Conservation (phyloP, 345 rosid species). For the Gossypioides kirkii region DNA sequence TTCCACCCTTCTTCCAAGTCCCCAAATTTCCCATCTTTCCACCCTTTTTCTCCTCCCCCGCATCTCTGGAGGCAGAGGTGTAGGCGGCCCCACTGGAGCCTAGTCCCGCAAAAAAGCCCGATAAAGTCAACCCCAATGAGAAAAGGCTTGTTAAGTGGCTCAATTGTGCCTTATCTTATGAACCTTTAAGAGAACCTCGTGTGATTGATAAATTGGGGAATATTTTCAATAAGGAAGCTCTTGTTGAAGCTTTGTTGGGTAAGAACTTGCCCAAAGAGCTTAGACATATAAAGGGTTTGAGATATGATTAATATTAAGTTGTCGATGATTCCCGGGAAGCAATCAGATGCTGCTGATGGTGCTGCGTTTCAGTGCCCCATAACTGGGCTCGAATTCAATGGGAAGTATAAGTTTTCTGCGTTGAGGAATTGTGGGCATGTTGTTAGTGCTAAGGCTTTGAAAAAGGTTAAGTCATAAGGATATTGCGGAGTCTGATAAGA, state of each 20-base stretch:
- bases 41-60: constrained; percentile 52
- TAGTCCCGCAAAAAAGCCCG: constrained; percentile 95
- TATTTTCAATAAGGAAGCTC: constrained; percentile 73
- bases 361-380: constrained; percentile 77
- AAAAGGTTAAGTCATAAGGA: constrained; percentile 84
- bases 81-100: constrained; percentile 98
- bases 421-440: constrained; percentile 85
- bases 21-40: constrained; percentile 47
- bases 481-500: constrained; percentile 55
- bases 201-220: constrained; percentile 83
- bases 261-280: constrained; percentile 73
- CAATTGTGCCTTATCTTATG: constrained; percentile 74
- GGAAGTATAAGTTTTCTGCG: constrained; percentile 66
- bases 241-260: constrained; percentile 62
- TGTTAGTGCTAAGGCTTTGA: constrained; percentile 84
- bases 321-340: constrained; percentile 45
- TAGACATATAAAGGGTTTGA: constrained; percentile 67
- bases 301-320: constrained; percentile 71
- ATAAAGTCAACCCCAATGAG: constrained; percentile 87
- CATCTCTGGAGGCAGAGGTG: constrained; percentile 88
- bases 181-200: constrained; percentile 74
- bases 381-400: constrained; percentile 77
- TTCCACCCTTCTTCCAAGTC: constrained; percentile 34
- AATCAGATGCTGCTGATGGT: constrained; percentile 20
- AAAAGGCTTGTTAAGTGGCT: constrained; percentile 86